Base-by-base conservation (phyloP, 1,284 basidiomycete species). In the Cutaneotrichosporon sp. region DNA sequence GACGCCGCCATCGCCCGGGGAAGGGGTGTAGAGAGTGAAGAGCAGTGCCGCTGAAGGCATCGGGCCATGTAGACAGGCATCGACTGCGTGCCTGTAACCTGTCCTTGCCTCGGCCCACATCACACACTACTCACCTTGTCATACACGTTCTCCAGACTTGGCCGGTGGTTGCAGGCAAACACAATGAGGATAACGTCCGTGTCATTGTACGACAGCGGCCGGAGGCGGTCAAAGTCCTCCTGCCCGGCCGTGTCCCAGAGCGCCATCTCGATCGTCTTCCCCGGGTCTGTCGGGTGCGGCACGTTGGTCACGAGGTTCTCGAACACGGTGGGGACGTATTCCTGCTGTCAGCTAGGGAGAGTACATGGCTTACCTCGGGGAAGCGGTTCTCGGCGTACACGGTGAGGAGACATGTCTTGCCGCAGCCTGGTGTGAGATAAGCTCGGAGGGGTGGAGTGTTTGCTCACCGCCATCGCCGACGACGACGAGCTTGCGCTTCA, bases 201-300 rank as follows among this genome's bases (percentile, higher is more conserved):
- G 79, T 97, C 95, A 38, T 95, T 94, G 75, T 98, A 98, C 77
- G 90, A 93, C 64, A 99, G 83, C 27, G 95, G 95, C 67, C 95
- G 85, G 67, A 98, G 83, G 66, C 95, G 85, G 79, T 98, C 95
- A 80, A 98, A 98, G 82, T 98, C 95, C 82, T 98, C 95, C 80
- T 98, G 95, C 22, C 95, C 95, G 4, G 95, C 95, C 0, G 95
- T 99, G 81, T 99, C 95, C 95, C 95, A 99, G 34, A 99, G 84
- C 5, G 95, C 94, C 36, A 98, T 85, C 79, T 98, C 95, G 70
- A 98, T 88, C 51, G 87, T 84, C 81, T 95, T 97, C 59, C 89
- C 88, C 4, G 78, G 73, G 46, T 97, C 93, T 70, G 89, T 90
- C 7, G 79, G 79, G 11, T 74, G 71, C 46, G 88, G 84, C 55